These are phyloP conservation scores for Penicillium lividum DNA, from an alignment of 495 filamentous ascomycete genomes.

Conservation along the genomic window DNA sequence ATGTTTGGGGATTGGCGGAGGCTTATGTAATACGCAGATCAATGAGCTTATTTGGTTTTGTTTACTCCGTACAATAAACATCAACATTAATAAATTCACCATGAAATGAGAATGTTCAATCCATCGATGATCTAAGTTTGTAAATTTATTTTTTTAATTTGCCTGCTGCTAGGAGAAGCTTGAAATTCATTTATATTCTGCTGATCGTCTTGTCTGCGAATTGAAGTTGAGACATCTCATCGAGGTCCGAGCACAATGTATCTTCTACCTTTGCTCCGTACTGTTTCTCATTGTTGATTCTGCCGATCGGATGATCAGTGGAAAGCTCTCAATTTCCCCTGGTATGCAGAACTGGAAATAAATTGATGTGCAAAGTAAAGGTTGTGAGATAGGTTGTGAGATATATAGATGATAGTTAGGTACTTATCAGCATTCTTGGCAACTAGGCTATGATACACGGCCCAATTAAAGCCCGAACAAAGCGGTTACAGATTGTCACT, in stretches of 20 bases:
- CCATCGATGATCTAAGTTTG: too few species aligned
- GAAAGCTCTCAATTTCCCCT: neutral
- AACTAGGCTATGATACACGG: neutral
- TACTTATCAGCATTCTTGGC: neutral
- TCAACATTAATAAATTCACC: too few species aligned
- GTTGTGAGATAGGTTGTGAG: too few species aligned
- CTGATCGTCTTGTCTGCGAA: neutral
- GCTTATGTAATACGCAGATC: constrained; percentile 27
- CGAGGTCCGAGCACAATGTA: constrained; percentile 2
- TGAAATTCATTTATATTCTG: neutral
- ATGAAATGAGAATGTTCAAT: too few species aligned
- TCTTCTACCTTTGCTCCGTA: neutral
- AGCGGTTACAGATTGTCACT: neutral
- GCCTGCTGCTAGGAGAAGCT: neutral
- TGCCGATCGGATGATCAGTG: neutral
- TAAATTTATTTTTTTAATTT: neutral
- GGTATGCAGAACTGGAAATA: neutral
- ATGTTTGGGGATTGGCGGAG: constrained; percentile 19
- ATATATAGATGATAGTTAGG: neutral
- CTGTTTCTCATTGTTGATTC: neutral
- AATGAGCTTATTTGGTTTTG: constrained; percentile 6
- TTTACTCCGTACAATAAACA: neutral
- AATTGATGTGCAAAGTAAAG: neutral
- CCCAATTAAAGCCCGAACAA: neutral
- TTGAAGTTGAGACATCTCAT: constrained; percentile 3